Base-by-base conservation (phyloP, 345 rosid species). In the Sonneratia alba region DNA sequence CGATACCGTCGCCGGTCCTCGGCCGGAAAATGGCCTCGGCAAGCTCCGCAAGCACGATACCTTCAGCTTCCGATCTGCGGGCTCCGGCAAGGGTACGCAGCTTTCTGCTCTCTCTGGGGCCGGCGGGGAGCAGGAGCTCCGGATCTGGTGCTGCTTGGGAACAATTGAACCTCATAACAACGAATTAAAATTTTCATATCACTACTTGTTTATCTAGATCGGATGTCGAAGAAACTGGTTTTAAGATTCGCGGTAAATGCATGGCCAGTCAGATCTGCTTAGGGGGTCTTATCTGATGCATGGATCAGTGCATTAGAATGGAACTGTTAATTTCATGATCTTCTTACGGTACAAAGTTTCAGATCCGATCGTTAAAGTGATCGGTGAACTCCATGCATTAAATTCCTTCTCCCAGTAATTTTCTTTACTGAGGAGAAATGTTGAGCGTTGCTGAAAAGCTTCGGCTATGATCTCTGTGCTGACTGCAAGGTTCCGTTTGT, bases 1-100 rank as follows among this genome's bases (percentile, higher is more conserved):
- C 76, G 99, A 95, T 73, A 92, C 99, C 77, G 88, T 95, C 72
- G 99, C 99, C 74, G 99, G 99, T 19, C 99, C 99, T 3, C 84
- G 72, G 55, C 99, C 99, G 27, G 98, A 95, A 27, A 83, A 72
- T 82, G 99, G 98, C 76, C 97, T 92, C 74, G 96, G 99, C 72
- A 92, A 87, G 90, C 99, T 95, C 47, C 90, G 94, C 74, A 95
- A 90, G 84, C 87, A 87, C 49, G 77, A 82, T 70, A 81, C 86
- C 77, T 86, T 88, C 83, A 75, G 81, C 81, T 80, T 79, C 88
- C 87, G 94, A 71, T 74, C 96, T 22, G 55, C 34, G 40, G 85
- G 63, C 84, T 77, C 90, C 88, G 87, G 83, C 85, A 95, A 88
- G 91, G 98, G 99, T 95, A 95, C 53, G 70, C 70, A 43, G 70